phyloP scores from a whole-genome alignment of 257 asterid species.

The Solanum sitiens region DNA sequence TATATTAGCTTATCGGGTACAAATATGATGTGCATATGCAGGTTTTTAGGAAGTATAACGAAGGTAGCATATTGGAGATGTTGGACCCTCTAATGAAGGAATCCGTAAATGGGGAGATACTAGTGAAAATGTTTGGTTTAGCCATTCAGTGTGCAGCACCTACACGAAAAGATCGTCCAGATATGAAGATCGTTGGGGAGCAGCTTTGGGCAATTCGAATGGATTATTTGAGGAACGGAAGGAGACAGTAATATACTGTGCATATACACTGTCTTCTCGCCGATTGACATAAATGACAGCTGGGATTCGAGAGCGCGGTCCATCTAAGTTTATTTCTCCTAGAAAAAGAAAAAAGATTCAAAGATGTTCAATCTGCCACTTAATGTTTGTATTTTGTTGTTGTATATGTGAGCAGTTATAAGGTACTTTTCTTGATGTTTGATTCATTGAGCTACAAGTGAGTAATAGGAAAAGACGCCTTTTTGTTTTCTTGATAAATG shows the following conservation, averaged over 20 bases:
- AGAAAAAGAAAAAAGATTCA: not conserved
- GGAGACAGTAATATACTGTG: slow-evolving; percentile 7
- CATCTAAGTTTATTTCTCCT: not conserved
- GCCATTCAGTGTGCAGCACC: slow-evolving; percentile 92
- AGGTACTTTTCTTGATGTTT: not conserved
- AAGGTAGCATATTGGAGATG: slow-evolving; percentile 45
- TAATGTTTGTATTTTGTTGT: not conserved
- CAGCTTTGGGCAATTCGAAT: slow-evolving; percentile 86
- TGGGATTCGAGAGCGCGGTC: not conserved
- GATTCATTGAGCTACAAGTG: not conserved
- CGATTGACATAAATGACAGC: not conserved
- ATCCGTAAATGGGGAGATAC: slow-evolving; percentile 33
- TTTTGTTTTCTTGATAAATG: too few species aligned
- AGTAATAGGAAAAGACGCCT: not conserved
- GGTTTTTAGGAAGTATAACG: slow-evolving; percentile 64
- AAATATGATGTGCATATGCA: slow-evolving; percentile 13
- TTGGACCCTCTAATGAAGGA: slow-evolving; percentile 65
- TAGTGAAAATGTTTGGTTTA: slow-evolving; percentile 61
- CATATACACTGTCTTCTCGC: not conserved
- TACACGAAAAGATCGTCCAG: slow-evolving; percentile 77
- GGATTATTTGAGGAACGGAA: slow-evolving; percentile 61
- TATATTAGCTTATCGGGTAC: not conserved
- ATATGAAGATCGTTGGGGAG: slow-evolving; percentile 71
- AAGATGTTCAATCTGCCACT: not conserved
- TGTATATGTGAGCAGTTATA: not conserved